phyloP scores from a whole-genome alignment of 495 filamentous ascomycete species.

The Aspergillus panamensis region DNA sequence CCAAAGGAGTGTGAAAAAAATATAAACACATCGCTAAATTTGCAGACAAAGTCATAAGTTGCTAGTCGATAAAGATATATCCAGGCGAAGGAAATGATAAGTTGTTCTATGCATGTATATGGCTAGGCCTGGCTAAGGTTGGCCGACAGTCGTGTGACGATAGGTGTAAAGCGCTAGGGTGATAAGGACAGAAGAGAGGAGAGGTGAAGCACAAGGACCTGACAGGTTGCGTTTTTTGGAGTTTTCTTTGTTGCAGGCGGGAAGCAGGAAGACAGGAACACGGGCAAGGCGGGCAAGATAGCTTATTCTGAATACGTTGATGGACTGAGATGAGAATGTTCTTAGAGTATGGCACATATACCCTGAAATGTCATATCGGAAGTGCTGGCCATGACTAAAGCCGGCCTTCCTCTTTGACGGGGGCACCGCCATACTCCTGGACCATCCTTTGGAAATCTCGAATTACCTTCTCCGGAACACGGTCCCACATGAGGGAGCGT shows the following conservation, averaged over 20 bases:
- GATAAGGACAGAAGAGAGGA: slow-evolving; percentile 11
- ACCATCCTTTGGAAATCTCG: slow-evolving; percentile 90
- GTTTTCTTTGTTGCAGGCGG: slow-evolving; percentile 12
- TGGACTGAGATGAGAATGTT: neutral
- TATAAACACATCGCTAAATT: slow-evolving; percentile 28
- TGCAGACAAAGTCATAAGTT: slow-evolving; percentile 17
- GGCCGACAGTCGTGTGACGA: slow-evolving; percentile 23
- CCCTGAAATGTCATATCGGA: neutral
- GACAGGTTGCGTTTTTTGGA: slow-evolving; percentile 11
- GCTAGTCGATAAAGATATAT: slow-evolving; percentile 24
- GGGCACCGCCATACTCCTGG: slow-evolving; percentile 46
- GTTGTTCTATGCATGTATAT: slow-evolving; percentile 31
- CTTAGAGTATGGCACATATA: neutral
- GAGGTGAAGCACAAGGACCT: slow-evolving; percentile 11
- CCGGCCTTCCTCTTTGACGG: slow-evolving; percentile 37
- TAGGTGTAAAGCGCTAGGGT: slow-evolving; percentile 14
- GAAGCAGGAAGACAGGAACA: neutral
- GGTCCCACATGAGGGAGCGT: slow-evolving; percentile 88
- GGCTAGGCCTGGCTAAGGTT: slow-evolving; percentile 24
- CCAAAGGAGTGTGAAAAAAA: slow-evolving; percentile 19
- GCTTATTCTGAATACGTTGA: slow-evolving; percentile 13
- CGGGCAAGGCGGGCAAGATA: slow-evolving; percentile 8
- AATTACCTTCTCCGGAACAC: slow-evolving; percentile 87
- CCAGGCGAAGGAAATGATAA: slow-evolving; percentile 26
- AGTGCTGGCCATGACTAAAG: slow-evolving; percentile 30